Evolutionary conservation across 768 basidiomycete genomes (phyloP), one percentile per base, ranked within the genome.

Genomic region (Melanogaster broomeanus): DNA sequence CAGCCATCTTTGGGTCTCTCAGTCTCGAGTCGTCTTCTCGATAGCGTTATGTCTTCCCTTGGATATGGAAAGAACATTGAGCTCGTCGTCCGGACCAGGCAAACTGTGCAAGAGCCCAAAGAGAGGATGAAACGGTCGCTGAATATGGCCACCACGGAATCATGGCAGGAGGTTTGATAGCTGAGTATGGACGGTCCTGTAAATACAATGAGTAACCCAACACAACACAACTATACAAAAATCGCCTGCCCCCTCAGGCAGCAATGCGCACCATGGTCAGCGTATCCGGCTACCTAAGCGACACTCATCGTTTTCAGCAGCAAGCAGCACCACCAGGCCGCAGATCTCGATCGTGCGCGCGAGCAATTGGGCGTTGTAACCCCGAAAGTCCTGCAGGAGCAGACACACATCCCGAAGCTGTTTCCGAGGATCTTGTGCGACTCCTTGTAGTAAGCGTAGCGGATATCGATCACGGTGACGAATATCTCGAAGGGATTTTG

Each of bases 121-220:
- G 97, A 99, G 16, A 99, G 81, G 61, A 99, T 98, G 72, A 99
- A 99, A 11, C 97, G 89, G 67, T 99, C 97, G 71, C 98, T 99
- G 76, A 99, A 99, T 24, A 97, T 84, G 0, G 97, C 92, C n/a
- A 86, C 77, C 27, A 95, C 88, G 6, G 87, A 78, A 62, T 91
- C 90, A 62, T 95, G 92, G 2, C 91, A 86, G 12, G 91, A 87
- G 0, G 97, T 98, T 24, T 95, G 80, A 67, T 98, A 99, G 30
- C 97, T n/a, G 84, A 1, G 90, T 76, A 69, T 99, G 97, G 6
- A 98, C 95, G n/a, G 64, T 99, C 97, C 94, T 98, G 55, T 8
- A 42, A n/a, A 18, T 13, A 25, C 2, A 12, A 39, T 51, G 21
- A 46, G n/a, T 22, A 25, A 22, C 31, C 33, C 42, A 31, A 19